These are phyloP conservation scores for Trametes elegans DNA, from an alignment of 768 basidiomycete species.

Conservation along the genomic window DNA sequence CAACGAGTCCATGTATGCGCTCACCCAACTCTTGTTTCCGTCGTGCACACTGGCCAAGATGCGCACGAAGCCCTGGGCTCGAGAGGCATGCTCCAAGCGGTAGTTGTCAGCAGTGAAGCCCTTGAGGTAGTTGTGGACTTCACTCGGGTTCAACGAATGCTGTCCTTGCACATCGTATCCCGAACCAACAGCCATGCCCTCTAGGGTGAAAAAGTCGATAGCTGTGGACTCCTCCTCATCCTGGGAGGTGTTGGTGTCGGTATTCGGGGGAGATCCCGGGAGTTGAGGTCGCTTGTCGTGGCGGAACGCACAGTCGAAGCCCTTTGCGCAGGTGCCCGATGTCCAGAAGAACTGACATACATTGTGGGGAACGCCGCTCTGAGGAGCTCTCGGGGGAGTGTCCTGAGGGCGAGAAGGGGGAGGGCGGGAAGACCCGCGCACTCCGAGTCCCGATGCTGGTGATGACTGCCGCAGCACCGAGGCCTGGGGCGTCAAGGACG, in stretches of 20 bases:
- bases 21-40: conserved; percentile 23
- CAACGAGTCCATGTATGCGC: not conserved
- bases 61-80: conserved; percentile 45
- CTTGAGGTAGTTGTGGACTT: conserved; percentile 45
- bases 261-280: not conserved
- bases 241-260: not conserved
- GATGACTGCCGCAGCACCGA: too few relatives aligned
- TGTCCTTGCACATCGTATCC: conserved; percentile 3
- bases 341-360: conserved; percentile 30
- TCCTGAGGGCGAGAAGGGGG: not conserved
- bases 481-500: not conserved
- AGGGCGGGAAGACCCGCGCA: too few relatives aligned
- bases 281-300: conserved; percentile 15
- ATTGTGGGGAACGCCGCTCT: conserved; percentile 21
- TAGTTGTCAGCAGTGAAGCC: conserved; percentile 43
- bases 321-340: conserved; percentile 24
- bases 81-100: conserved; percentile 38
- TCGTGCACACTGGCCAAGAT: conserved; percentile 14
- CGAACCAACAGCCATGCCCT: not conserved
- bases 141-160: conserved; percentile 40
- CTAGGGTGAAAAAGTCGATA: conserved; percentile 8
- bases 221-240: not conserved
- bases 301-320: conserved; percentile 28
- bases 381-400: not conserved
- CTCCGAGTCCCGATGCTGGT: too few relatives aligned